Conservation (phyloP, 2,329 filamentous ascomycete genomes). For the Dactylonectria estremocensis region DNA sequence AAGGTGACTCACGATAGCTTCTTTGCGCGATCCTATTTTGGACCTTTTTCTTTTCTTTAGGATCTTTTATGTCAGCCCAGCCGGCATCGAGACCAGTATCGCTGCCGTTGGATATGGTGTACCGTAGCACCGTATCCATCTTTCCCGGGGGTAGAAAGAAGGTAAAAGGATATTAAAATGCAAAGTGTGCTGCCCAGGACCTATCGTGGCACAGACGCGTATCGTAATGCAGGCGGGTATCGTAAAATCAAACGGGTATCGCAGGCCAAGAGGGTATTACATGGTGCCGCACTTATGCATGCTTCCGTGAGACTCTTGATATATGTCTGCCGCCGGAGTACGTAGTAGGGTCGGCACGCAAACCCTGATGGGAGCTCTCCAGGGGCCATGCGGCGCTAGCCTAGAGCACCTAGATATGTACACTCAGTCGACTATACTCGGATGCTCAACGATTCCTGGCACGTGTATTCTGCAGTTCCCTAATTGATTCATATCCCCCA, state of each 20-base stretch:
- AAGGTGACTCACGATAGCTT: slow-evolving; percentile 16
- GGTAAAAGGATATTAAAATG: neutral
- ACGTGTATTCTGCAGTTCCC: slow-evolving; percentile 1
- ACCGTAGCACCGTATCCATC: neutral
- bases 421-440: neutral
- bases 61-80: slow-evolving; percentile 18
- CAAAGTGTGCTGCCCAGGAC: neutral
- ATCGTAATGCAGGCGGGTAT: slow-evolving; percentile 1
- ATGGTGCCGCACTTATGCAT: neutral
- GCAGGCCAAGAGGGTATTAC: neutral
- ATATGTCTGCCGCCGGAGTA: neutral
- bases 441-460: neutral
- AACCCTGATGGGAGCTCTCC: neutral
- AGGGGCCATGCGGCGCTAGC: neutral
- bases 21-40: slow-evolving; percentile 26
- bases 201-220: neutral
- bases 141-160: neutral
- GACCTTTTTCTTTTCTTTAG: slow-evolving; percentile 24
- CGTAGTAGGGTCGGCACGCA: neutral
- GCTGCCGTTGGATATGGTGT: neutral
- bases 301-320: neutral
- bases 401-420: neutral
- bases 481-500: neutral
- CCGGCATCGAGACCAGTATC: neutral
- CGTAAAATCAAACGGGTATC: slow-evolving; percentile 4